Conservation (phyloP, 1,284 basidiomycete genomes). For the Sphaerobolus stellatus region DNA sequence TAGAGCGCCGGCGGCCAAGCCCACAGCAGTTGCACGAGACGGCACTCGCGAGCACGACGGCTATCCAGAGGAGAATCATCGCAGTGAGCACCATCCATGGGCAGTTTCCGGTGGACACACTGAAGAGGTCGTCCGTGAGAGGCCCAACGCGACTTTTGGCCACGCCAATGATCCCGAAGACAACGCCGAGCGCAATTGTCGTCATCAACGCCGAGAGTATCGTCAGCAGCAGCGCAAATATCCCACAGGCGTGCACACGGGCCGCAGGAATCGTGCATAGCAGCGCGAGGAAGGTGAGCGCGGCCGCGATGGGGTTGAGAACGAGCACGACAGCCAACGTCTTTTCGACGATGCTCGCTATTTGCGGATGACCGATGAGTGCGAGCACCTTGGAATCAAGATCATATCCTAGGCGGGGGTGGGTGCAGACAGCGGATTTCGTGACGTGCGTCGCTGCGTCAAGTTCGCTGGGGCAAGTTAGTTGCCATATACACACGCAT, state of each 20-base stretch:
- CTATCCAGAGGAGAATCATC: slow-evolving; percentile 55
- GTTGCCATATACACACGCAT: background rate
- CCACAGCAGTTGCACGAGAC: slow-evolving; percentile 70
- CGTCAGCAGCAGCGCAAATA: slow-evolving; percentile 57
- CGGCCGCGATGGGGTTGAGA: slow-evolving; percentile 58
- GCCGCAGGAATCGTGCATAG: slow-evolving; percentile 11
- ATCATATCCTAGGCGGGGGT: slow-evolving; percentile 56
- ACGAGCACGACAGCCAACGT: slow-evolving; percentile 16
- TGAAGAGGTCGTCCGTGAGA: slow-evolving; percentile 44
- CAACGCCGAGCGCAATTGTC: slow-evolving; percentile 55
- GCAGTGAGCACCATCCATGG: slow-evolving; percentile 68
- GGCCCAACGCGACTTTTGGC: slow-evolving; percentile 44
- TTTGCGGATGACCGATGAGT: slow-evolving; percentile 41
- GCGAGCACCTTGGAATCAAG: slow-evolving; percentile 42
- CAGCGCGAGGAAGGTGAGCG: slow-evolving; percentile 53
- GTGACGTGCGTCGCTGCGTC: slow-evolving; percentile 28
- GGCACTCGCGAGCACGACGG: slow-evolving; percentile 57
- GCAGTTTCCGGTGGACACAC: slow-evolving; percentile 59
- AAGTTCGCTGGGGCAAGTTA: slow-evolving; percentile 27
- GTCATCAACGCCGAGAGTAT: slow-evolving; percentile 54
- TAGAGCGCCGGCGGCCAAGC: background rate
- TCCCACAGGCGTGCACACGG: slow-evolving; percentile 45
- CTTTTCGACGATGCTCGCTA: slow-evolving; percentile 46
- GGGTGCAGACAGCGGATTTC: slow-evolving; percentile 48
- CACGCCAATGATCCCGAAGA: slow-evolving; percentile 57